phyloP scores from a whole-genome alignment of 2,329 filamentous ascomycete genomes.

The Catunica adiposa region DNA sequence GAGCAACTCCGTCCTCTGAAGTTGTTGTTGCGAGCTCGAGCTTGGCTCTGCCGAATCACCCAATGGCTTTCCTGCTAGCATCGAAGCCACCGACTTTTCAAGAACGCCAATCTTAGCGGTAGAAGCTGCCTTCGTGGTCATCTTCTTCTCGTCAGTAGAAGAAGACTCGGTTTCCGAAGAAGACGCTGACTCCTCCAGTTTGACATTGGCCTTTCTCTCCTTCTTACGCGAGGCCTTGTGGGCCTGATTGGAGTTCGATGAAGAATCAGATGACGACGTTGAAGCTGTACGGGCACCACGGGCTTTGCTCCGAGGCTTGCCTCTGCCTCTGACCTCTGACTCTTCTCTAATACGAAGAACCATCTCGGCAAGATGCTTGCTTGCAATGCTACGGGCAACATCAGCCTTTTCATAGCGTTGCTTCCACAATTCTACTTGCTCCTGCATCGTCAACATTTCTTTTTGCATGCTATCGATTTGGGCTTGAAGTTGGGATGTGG shows the following conservation, averaged over 20 bases:
- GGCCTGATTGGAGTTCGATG: neutral
- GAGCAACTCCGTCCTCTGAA: conserved; percentile 18
- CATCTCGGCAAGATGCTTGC: conserved; percentile 72
- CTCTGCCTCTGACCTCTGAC: conserved; percentile 3
- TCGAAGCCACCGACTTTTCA: conserved; percentile 27
- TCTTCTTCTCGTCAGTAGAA: conserved; percentile 1
- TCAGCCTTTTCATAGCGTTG: conserved; percentile 68
- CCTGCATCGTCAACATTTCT: conserved; percentile 67
- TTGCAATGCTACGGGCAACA: conserved; percentile 52
- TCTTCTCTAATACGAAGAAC: conserved; percentile 53
- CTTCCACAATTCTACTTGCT: conserved; percentile 64
- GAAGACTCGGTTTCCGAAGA: conserved; percentile 7
- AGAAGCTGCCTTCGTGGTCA: neutral
- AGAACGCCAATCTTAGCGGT: conserved; percentile 22
- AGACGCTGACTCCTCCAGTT: conserved; percentile 1
- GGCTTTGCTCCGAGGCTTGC: neutral
- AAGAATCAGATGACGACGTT: conserved; percentile 5
- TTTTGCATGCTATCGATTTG: conserved; percentile 60
- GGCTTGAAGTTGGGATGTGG: conserved; percentile 34
- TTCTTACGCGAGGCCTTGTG: neutral
- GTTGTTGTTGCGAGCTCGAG: conserved; percentile 7
- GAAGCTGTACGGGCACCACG: conserved; percentile 4
- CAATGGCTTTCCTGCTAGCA: conserved; percentile 14
- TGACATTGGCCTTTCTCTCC: neutral
- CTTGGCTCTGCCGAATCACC: neutral